Evolutionary conservation across 352 stramenopile species (phyloP), one percentile per base, ranked within the genome.

Genomic region (Globisporangium echinulatum): DNA sequence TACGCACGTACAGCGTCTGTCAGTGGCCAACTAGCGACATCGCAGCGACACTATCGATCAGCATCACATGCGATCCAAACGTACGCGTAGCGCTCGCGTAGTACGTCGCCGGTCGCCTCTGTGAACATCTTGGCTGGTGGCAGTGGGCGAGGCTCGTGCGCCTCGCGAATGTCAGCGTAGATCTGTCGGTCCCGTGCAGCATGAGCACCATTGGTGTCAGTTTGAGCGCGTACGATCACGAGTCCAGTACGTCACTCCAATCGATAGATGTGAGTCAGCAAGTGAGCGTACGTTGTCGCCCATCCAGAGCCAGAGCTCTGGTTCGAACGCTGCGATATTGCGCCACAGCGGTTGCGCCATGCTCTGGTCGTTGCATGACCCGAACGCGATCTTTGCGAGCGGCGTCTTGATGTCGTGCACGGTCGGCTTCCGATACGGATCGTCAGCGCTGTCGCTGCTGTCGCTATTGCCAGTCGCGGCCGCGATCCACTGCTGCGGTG

Each of bases 321-420:
- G 80, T 10, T 87, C 52, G 48, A 89, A 71, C 3, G 63, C 64
- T 9, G 67, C 65, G 52, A 95, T 93, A 33, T 67, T 70, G 8
- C 61, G 39, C 85, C 85, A 95, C 61, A 95, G 70, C 37, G 84
- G 82, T 67, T 95, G 83, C 40, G 73, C 69, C 53, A 92, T 86
- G 70, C 81, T 86, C 69, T 95, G 85, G 54, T 95, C 82, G 52
- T 92, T 95, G 79, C 85, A 95, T 11, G 85, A 95, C 46, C 83
- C 85, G 66, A 95, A 95, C 37, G 74, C 82, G 49, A 94, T 68
- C 54, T 69, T 76, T 36, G 70, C 47, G 33, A 90, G 73, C 43
- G 80, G 72, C 46, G 65, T 39, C 49, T 69, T 63, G 59, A 90
- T 71, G 63, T 85, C 72, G 55, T 80, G 54, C 17, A 86, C 62